Conservation (phyloP, 2,329 filamentous ascomycete species). For the Parafenestella ontariensis region DNA sequence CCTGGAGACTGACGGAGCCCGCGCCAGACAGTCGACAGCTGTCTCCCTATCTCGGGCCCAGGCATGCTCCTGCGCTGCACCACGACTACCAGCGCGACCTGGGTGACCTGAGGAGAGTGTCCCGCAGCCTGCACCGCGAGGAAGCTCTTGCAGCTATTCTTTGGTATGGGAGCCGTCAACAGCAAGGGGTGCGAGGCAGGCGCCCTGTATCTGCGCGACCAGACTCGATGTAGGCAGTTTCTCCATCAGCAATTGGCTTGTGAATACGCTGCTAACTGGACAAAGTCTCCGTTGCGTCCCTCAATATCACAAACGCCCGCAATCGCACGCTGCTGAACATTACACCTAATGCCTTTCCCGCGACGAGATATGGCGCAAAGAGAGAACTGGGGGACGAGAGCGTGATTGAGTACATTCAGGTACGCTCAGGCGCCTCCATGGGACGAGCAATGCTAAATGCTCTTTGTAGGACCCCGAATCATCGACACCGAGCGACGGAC, state of each 20-base stretch:
- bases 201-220: constrained; percentile 85
- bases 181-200: constrained; percentile 83
- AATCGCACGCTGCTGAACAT: constrained; percentile 79
- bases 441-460: constrained; percentile 13
- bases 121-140: constrained; percentile 21
- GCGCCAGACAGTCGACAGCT: constrained; percentile 13
- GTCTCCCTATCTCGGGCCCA: constrained; percentile 24
- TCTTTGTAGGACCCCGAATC: constrained; percentile 75
- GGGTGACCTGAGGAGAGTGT: constrained; percentile 29
- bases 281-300: constrained; percentile 83
- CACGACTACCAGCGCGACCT: constrained; percentile 13
- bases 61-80: constrained; percentile 40
- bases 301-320: constrained; percentile 80
- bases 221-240: constrained; percentile 76
- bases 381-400: constrained; percentile 75
- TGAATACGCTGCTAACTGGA: constrained; percentile 26
- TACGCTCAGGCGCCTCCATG: constrained; percentile 49
- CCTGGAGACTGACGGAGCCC: constrained; percentile 21
- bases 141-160: constrained; percentile 12
- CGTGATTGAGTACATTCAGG: constrained; percentile 91
- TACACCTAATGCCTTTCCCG: constrained; percentile 85
- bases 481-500: constrained; percentile 35
- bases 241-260: neutral
- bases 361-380: constrained; percentile 75
- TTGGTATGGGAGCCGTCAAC: constrained; percentile 84